Percentiles rank a stretch among this genome's conserved stretches.
Conservation (phyloP, 495 filamentous ascomycete species). For the Hyaloscypha variabilis region DNA sequence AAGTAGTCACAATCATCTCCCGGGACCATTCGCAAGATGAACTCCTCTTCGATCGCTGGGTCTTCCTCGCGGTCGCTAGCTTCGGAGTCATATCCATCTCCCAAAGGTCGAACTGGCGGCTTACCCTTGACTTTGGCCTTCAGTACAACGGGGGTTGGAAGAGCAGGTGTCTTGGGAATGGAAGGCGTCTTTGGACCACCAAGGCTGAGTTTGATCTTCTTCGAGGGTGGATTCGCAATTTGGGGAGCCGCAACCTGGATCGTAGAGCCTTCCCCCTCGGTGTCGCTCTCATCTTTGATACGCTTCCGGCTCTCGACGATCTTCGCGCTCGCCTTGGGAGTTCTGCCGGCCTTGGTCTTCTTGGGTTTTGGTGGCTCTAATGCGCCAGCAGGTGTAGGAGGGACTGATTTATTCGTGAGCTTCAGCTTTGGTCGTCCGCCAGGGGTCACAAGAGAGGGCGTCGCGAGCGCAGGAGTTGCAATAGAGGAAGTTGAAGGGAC, state of each 20-base stretch:
- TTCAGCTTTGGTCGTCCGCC: slow-evolving; percentile 49
- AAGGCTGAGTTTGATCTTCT: slow-evolving; percentile 47
- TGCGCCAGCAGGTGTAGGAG: slow-evolving; percentile 42
- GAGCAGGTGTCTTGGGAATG: no score
- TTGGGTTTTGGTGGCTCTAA: slow-evolving; percentile 26
- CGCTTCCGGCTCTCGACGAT: slow-evolving; percentile 40
- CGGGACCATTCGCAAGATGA: slow-evolving; percentile 85
- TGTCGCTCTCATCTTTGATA: slow-evolving; percentile 45
- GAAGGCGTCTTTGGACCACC: slow-evolving; percentile 35
- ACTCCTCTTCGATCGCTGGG: slow-evolving; percentile 83
- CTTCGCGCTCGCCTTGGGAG: slow-evolving; percentile 50
- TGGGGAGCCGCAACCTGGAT: slow-evolving; percentile 20
- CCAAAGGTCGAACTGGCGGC: slow-evolving; percentile 63
- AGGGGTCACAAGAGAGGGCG: slow-evolving; percentile 19
- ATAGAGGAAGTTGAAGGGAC: slow-evolving; percentile 29
- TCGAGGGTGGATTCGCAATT: slow-evolving; percentile 12
- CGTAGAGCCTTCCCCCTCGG: slow-evolving; percentile 42
- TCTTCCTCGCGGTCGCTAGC: slow-evolving; percentile 87
- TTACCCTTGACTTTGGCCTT: slow-evolving; percentile 61
- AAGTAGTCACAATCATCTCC: slow-evolving; percentile 85
- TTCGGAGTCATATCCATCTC: slow-evolving; percentile 97
- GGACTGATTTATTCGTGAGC: slow-evolving; percentile 43
- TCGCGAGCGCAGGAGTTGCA: slow-evolving; percentile 17
- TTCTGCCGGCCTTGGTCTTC: slow-evolving; percentile 51
- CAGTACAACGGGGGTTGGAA: slow-evolving; percentile 47